Conservation (phyloP, 768 basidiomycete genomes). For the Tephrocybe sp. region DNA sequence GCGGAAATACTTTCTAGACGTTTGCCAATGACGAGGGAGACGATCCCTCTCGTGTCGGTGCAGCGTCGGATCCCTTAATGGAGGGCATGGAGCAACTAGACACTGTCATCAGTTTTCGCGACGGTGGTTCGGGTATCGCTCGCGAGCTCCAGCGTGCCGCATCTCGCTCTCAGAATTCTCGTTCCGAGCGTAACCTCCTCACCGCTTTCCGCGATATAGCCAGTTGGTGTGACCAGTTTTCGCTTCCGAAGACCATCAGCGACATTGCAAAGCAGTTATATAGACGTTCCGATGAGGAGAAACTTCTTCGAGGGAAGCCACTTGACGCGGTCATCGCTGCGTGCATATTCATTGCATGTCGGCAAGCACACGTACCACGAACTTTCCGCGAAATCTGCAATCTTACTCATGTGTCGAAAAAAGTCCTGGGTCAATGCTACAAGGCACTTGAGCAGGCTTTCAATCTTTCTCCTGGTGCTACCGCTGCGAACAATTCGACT, state of each 20-base stretch:
- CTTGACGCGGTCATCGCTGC: slow-evolving; percentile 94
- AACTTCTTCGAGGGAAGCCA: slow-evolving; percentile 87
- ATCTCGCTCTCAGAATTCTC: slow-evolving; percentile 73
- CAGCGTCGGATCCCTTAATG: slow-evolving; percentile 88
- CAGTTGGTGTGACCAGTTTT: slow-evolving; percentile 94
- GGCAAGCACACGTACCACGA: slow-evolving; percentile 92
- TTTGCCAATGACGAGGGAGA: slow-evolving; percentile 99
- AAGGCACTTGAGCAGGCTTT: slow-evolving; percentile 87
- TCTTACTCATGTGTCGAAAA: slow-evolving; percentile 92
- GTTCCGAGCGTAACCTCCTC: slow-evolving; percentile 82
- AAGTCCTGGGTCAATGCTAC: slow-evolving; percentile 92
- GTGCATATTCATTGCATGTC: slow-evolving; percentile 96
- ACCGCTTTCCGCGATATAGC: slow-evolving; percentile 90
- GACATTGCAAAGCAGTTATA: slow-evolving; percentile 97
- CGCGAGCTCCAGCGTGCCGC: slow-evolving; percentile 92
- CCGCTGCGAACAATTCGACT: slow-evolving; percentile 46
- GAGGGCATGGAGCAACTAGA: slow-evolving; percentile 95
- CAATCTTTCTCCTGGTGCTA: slow-evolving; percentile 79
- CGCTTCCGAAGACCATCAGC: slow-evolving; percentile 89
- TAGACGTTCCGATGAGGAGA: slow-evolving; percentile 96
- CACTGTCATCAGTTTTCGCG: slow-evolving; percentile 93
- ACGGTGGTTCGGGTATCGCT: slow-evolving; percentile 91
- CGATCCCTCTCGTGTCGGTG: slow-evolving; percentile 99
- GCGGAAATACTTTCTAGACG: slow-evolving; percentile 53
- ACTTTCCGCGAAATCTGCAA: slow-evolving; percentile 97